A percentile compares a stretch with the other conserved stretches of the same genome.
These are phyloP conservation scores for Sphaerulina populicola DNA, from an alignment of 2,329 filamentous ascomycete genomes.

Conservation along the genomic window DNA sequence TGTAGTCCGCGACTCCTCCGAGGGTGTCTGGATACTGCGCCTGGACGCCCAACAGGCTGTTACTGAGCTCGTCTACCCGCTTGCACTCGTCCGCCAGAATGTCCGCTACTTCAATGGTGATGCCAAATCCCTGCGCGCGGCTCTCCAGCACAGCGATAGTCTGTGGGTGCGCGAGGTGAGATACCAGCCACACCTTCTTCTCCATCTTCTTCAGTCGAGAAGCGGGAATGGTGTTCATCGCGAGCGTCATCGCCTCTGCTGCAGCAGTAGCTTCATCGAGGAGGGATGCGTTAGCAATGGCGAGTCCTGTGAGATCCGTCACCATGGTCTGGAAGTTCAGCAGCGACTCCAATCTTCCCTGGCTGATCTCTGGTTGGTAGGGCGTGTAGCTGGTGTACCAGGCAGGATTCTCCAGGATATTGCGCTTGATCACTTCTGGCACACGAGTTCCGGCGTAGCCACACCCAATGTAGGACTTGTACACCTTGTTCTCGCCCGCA, in stretches of 20 bases:
- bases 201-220: slow-evolving; percentile 60
- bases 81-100: slow-evolving; percentile 57
- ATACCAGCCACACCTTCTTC: slow-evolving; percentile 77
- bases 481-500: slow-evolving; percentile 53
- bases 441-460: slow-evolving; percentile 85
- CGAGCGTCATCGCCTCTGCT: slow-evolving; percentile 92
- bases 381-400: slow-evolving; percentile 99
- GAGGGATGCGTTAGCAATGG: slow-evolving; percentile 83
- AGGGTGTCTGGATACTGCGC: slow-evolving; percentile 93
- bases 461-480: slow-evolving; percentile 67
- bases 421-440: slow-evolving; percentile 84
- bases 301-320: slow-evolving; percentile 74
- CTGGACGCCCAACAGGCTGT: slow-evolving; percentile 78
- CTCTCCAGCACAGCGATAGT: slow-evolving; percentile 76
- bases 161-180: slow-evolving; percentile 72
- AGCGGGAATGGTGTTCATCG: slow-evolving; percentile 63
- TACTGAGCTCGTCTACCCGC: slow-evolving; percentile 63
- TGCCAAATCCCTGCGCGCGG: slow-evolving; percentile 83
- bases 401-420: slow-evolving; percentile 82
- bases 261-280: slow-evolving; percentile 88
- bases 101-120: slow-evolving; percentile 66
- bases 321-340: slow-evolving; percentile 95
- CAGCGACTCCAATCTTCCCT: slow-evolving; percentile 82
- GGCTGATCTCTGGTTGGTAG: slow-evolving; percentile 95
- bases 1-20: slow-evolving; percentile 70